These are phyloP conservation scores for Amanita pallidorosea DNA, from an alignment of 768 basidiomycete genomes.

Conservation along the genomic window DNA sequence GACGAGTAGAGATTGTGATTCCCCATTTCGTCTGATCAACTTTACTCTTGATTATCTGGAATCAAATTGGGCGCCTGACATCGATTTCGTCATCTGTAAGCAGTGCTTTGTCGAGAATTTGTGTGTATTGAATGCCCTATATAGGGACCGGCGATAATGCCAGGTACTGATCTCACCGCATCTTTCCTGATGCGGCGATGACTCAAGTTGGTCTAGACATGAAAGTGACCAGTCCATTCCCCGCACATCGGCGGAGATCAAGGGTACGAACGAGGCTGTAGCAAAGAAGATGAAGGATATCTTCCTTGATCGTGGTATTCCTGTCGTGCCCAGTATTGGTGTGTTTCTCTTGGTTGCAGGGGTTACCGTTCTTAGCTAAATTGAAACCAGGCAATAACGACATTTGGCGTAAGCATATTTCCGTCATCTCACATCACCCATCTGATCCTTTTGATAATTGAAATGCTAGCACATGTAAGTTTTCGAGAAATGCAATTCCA, in stretches of 20 bases:
- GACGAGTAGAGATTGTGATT: constrained; percentile 61
- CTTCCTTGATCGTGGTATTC: constrained; percentile 62
- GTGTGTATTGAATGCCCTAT: neutral
- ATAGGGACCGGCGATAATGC: constrained; percentile 75
- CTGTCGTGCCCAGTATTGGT: constrained; percentile 77
- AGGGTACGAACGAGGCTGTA: constrained; percentile 57
- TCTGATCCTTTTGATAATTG: constrained; percentile 1
- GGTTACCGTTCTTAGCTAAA: constrained; percentile 1
- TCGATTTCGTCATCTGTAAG: constrained; percentile 87
- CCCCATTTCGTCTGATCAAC: constrained; percentile 71
- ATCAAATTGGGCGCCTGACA: constrained; percentile 68
- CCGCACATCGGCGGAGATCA: constrained; percentile 73
- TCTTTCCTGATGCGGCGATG: neutral
- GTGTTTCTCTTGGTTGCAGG: constrained; percentile 12
- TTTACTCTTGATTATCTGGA: constrained; percentile 73
- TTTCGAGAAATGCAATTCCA: constrained; percentile 4
- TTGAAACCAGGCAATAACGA: constrained; percentile 70
- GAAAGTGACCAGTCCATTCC: constrained; percentile 79
- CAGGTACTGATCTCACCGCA: constrained; percentile 25
- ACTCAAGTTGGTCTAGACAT: constrained; percentile 37
- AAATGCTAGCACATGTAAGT: constrained; percentile 45
- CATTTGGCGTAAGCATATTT: constrained; percentile 63
- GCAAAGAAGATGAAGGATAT: constrained; percentile 60
- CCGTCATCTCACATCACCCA: constrained; percentile 7
- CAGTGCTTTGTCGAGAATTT: constrained; percentile 8